Percentiles rank a stretch among this genome's conserved stretches.
These are phyloP conservation scores for Silene noctiflora DNA, from an alignment of 179 eudicot genomes.

Conservation along the genomic window DNA sequence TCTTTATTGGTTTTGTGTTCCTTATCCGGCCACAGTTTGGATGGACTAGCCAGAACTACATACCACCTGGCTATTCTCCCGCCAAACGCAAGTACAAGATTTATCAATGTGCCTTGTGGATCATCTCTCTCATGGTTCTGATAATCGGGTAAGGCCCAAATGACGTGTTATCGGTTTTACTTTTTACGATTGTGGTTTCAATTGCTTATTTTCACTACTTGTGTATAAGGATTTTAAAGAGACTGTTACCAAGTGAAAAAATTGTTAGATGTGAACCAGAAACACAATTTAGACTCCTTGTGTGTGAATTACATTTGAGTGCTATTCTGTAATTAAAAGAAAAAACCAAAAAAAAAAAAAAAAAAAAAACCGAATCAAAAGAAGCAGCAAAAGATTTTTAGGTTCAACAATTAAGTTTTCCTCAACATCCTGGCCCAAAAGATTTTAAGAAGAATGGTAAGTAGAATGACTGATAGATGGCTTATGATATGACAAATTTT, in stretches of 20 bases:
- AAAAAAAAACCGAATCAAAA: no score
- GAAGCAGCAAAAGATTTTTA: no score
- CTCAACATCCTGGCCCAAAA: background rate
- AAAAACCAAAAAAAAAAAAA: no score
- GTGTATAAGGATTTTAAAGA: background rate
- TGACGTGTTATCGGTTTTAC: background rate
- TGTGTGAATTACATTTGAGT: background rate
- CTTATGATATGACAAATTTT: background rate
- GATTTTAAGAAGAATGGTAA: background rate
- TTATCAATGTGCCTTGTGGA: constrained; percentile 66
- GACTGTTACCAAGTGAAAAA: background rate
- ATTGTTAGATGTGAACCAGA: background rate
- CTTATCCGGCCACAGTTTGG: constrained; percentile 76
- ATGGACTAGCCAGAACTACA: constrained; percentile 63
- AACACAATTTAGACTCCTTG: background rate
- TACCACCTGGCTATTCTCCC: constrained; percentile 36
- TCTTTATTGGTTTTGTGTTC: constrained; percentile 80
- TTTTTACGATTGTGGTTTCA: background rate
- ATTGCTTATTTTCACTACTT: background rate
- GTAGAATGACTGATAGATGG: background rate
- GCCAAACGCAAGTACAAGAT: constrained; percentile 54
- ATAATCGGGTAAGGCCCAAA: constrained; percentile 53
- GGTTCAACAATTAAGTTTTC: background rate
- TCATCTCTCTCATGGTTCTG: constrained; percentile 55
- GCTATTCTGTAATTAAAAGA: no score